Conservation (phyloP, 768 basidiomycete genomes). For the Mycena indigotica region DNA sequence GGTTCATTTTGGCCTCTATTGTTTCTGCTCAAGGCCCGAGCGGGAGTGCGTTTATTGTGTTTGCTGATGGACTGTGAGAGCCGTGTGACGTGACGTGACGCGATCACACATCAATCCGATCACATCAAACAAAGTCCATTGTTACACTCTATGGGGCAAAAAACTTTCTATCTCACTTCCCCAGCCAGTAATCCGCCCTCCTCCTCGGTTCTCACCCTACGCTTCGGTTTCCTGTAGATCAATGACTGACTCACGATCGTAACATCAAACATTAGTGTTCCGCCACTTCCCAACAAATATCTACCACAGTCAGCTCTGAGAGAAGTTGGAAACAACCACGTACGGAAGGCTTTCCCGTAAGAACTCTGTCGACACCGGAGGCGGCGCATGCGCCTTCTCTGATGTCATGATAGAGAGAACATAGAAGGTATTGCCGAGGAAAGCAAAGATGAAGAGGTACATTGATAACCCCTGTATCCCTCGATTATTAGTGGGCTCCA, state of each 20-base stretch:
- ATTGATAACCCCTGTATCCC: conserved; percentile 80
- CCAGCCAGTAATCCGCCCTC: conserved; percentile 18
- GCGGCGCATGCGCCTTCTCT: conserved; percentile 59
- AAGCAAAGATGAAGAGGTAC: conserved; percentile 90
- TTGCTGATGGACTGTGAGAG: not conserved
- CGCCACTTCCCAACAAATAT: conserved; percentile 89
- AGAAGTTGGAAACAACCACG: conserved; percentile 33
- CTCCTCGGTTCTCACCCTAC: conserved; percentile 21
- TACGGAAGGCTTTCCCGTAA: conserved; percentile 85
- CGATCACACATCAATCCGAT: not conserved
- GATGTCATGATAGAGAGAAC: conserved; percentile 87
- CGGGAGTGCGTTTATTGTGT: conserved; percentile 2
- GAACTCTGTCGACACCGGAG: conserved; percentile 63
- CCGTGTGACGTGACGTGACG: too few relatives aligned
- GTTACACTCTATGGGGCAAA: not conserved
- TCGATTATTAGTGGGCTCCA: not conserved
- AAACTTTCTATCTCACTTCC: not conserved
- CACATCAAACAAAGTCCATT: too few relatives aligned
- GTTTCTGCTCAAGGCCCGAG: too few relatives aligned
- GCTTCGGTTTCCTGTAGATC: conserved; percentile 64
- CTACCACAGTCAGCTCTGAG: conserved; percentile 37
- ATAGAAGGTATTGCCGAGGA: conserved; percentile 92
- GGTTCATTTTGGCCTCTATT: not conserved
- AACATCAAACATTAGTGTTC: conserved; percentile 91
- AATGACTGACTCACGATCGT: conserved; percentile 87